Conservation (phyloP, 2,329 filamentous ascomycete species). For the Trichoderma harzianum region DNA sequence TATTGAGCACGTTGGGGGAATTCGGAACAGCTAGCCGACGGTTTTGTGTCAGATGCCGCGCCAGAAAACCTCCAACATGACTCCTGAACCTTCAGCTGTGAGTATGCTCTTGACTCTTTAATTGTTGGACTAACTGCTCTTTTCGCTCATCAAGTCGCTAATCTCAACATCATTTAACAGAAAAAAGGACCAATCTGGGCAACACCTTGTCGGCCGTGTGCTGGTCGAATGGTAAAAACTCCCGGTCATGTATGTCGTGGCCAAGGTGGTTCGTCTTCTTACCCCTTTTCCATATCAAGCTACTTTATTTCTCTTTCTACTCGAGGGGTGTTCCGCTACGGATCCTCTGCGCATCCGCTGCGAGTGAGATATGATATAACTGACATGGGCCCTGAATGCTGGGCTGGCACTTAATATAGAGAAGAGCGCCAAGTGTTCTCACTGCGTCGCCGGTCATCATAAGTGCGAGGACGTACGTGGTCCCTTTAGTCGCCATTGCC, state of each 20-base stretch:
- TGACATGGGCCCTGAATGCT: not conserved
- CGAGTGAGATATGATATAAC: not conserved
- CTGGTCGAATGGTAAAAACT: constrained; percentile 19
- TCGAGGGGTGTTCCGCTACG: not conserved
- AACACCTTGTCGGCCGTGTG: constrained; percentile 19
- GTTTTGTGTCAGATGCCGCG: constrained; percentile 13
- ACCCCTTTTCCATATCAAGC: not conserved
- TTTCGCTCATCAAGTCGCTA: not conserved
- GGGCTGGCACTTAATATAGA: constrained; percentile 7
- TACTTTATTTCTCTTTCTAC: not conserved
- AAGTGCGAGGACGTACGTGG: constrained; percentile 21
- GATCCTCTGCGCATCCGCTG: not conserved
- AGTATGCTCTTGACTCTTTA: not conserved
- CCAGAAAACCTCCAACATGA: not conserved
- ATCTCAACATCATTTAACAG: not conserved
- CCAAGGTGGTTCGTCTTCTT: constrained; percentile 15
- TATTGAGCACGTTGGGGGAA: not conserved
- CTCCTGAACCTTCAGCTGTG: constrained; percentile 14
- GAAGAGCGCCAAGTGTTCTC: constrained; percentile 20
- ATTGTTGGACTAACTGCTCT: not conserved
- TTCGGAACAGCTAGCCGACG: not conserved
- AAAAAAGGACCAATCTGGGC: constrained; percentile 18
- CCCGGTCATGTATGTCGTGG: constrained; percentile 19
- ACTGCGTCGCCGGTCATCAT: constrained; percentile 19
- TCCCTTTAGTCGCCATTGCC: not conserved